These are phyloP conservation scores for Colletotrichum echinochloae DNA, from an alignment of 2,329 filamentous ascomycete genomes.

Conservation along the genomic window DNA sequence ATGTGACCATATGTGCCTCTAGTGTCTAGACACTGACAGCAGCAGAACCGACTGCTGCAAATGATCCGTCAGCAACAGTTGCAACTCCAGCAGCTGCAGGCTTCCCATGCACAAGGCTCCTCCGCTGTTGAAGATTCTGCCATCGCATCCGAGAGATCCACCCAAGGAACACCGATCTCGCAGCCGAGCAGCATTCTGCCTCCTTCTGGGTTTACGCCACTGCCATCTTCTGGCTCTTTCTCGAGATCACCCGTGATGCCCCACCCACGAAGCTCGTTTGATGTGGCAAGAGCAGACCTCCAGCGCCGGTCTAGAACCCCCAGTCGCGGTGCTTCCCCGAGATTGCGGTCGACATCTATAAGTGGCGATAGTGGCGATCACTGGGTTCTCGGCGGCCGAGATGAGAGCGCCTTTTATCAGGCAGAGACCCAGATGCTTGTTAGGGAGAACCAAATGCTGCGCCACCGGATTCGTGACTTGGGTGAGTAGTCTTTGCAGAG, in stretches of 20 bases:
- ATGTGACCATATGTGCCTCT: constrained; percentile 46
- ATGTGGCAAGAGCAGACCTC: constrained; percentile 67
- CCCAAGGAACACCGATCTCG: constrained; percentile 52
- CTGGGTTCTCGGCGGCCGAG: constrained; percentile 72
- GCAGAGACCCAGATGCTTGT: constrained; percentile 83
- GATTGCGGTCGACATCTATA: constrained; percentile 68
- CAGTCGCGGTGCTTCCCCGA: constrained; percentile 68
- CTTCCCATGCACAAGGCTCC: constrained; percentile 50
- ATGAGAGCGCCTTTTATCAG: constrained; percentile 84
- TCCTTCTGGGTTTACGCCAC: constrained; percentile 45
- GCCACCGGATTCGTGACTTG: constrained; percentile 78
- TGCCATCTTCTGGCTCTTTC: constrained; percentile 57
- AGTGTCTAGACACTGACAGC: constrained; percentile 30
- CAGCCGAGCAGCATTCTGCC: constrained; percentile 44
- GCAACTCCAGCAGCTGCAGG: constrained; percentile 73
- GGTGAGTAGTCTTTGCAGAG: constrained; percentile 59
- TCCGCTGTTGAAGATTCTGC: constrained; percentile 65
- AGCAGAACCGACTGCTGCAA: constrained; percentile 77
- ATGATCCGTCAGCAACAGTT: constrained; percentile 83
- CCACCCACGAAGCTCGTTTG: constrained; percentile 69
- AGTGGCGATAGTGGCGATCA: constrained; percentile 69
- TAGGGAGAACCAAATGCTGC: constrained; percentile 86
- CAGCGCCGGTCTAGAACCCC: constrained; percentile 69
- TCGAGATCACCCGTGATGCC: constrained; percentile 64
- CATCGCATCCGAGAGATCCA: constrained; percentile 58